phyloP scores from a whole-genome alignment of 345 rosid genomes.

The Triadica sebifera region DNA sequence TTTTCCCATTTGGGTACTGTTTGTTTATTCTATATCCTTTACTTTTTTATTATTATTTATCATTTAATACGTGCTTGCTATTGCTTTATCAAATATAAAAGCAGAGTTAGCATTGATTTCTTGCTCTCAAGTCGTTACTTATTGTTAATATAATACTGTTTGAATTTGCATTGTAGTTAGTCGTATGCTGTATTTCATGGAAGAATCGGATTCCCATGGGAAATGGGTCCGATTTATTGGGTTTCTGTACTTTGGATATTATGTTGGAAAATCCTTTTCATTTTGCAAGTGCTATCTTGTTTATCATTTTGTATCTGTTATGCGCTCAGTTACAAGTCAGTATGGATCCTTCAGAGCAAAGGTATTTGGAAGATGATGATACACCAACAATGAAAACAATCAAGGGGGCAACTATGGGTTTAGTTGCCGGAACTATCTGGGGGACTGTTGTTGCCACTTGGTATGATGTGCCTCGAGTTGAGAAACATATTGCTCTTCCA shows the following conservation, averaged over 20 bases:
- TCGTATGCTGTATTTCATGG: no score
- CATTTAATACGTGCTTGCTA: not conserved
- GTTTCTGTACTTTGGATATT: not conserved
- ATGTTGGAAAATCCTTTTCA: not conserved
- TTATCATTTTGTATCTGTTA: constrained; percentile 6
- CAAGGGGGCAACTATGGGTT: constrained; percentile 80
- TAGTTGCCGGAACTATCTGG: constrained; percentile 77
- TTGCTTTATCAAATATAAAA: not conserved
- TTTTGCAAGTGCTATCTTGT: not conserved
- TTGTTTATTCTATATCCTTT: not conserved
- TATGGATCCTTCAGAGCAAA: constrained; percentile 80
- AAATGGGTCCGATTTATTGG: not conserved
- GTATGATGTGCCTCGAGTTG: constrained; percentile 96
- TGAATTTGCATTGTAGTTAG: no score
- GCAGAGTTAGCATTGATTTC: not conserved
- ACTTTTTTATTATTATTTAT: not conserved
- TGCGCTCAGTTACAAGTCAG: constrained; percentile 24
- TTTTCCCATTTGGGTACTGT: not conserved
- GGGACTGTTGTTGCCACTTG: constrained; percentile 89
- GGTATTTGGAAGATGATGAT: constrained; percentile 85
- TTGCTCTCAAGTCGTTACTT: not conserved
- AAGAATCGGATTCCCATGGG: not conserved
- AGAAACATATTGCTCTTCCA: constrained; percentile 90
- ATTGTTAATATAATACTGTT: not conserved
- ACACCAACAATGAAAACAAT: constrained; percentile 69